Evolutionary conservation across 179 eudicot genomes (phyloP).

Genomic region (Spinacia oleracea): DNA sequence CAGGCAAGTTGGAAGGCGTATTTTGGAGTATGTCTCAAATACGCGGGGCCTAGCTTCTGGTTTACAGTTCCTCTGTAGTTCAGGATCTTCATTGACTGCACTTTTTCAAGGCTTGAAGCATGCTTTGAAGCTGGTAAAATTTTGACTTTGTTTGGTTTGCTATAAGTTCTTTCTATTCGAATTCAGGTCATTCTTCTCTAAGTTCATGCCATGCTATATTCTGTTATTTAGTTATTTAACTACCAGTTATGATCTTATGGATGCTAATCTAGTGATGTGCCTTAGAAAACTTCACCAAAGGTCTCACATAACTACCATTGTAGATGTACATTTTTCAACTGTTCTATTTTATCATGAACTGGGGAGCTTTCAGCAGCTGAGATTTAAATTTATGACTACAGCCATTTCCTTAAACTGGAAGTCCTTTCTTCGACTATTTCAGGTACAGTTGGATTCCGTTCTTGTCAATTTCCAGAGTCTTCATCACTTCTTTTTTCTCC

Average conservation of each 20-base stretch:
- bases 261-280: background rate
- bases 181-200: background rate
- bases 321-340: background rate
- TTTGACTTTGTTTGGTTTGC: conserved; percentile 10
- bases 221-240: background rate
- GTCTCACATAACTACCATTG: background rate
- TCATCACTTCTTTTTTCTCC: conserved; percentile 93
- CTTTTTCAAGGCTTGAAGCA: conserved; percentile 66
- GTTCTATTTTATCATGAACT: background rate
- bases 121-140: conserved; percentile 77
- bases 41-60: conserved; percentile 77
- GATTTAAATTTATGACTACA: background rate
- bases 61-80: conserved; percentile 83
- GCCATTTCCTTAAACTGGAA: conserved; percentile 18
- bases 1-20: conserved; percentile 79
- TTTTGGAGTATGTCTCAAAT: conserved; percentile 79
- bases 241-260: background rate
- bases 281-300: background rate
- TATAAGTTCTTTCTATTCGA: conserved; percentile 10
- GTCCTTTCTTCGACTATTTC: conserved; percentile 26
- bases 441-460: conserved; percentile 81
- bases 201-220: background rate
- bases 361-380: background rate
- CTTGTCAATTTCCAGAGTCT: conserved; percentile 63
- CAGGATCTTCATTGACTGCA: conserved; percentile 62